Percentiles rank a stretch among this genome's conserved stretches.
These are phyloP conservation scores for Syncephalastrum sp. DNA, from an alignment of 371 early-diverging fungal genomes.

Conservation along the genomic window DNA sequence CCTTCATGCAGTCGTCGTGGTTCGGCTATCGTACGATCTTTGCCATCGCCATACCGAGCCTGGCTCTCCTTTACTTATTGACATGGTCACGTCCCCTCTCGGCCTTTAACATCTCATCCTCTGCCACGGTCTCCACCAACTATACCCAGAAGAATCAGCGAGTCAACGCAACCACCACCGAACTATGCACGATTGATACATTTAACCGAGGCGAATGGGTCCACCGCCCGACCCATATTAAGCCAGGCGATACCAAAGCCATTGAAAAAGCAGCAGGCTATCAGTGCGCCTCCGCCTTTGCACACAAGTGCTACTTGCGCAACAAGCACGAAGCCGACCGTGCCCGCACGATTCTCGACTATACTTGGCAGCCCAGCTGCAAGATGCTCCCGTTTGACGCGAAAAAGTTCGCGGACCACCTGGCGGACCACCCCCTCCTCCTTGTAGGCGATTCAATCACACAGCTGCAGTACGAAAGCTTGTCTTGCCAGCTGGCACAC, in stretches of 20 bases:
- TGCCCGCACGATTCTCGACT: constrained; percentile 34
- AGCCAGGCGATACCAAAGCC: constrained; percentile 17
- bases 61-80: constrained; percentile 2
- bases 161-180: too few species aligned
- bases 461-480: constrained; percentile 37
- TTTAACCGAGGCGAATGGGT: constrained; percentile 38
- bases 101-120: too few species aligned
- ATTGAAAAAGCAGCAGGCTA: constrained; percentile 27
- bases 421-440: constrained; percentile 30
- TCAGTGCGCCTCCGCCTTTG: constrained; percentile 29
- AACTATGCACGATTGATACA: constrained; percentile 21
- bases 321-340: constrained; percentile 25
- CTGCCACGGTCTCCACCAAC: too few species aligned
- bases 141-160: too few species aligned
- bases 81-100: neutral
- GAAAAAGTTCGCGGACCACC: constrained; percentile 25
- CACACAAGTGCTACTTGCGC: constrained; percentile 35
- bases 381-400: constrained; percentile 22
- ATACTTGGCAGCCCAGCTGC: constrained; percentile 35
- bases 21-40: too few species aligned
- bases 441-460: constrained; percentile 45
- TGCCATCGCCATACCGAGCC: too few species aligned
- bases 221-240: constrained; percentile 16
- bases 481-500: constrained; percentile 29
- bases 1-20: neutral